Evolutionary conservation across 129 eudicot genomes (phyloP).

Genomic region (Calendula officinalis): DNA sequence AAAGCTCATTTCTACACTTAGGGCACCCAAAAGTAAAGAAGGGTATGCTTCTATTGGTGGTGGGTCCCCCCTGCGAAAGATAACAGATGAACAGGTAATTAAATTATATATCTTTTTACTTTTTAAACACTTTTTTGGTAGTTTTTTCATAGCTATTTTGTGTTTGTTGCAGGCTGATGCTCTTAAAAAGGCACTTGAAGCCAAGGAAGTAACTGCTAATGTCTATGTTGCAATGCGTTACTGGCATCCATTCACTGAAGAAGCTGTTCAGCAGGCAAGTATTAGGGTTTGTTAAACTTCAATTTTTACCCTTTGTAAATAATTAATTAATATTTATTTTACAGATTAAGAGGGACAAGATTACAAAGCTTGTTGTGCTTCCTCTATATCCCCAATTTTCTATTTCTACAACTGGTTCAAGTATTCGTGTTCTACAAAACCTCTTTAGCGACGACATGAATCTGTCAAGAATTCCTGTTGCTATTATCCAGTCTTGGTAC

Average conservation of each 20-base stretch:
- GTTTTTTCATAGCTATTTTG: background rate
- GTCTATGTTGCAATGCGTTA: slow-evolving; percentile 91
- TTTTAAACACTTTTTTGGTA: background rate
- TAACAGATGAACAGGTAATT: slow-evolving; percentile 81
- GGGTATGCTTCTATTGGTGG: slow-evolving; percentile 94
- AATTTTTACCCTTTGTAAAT: background rate
- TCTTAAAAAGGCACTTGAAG: slow-evolving; percentile 54
- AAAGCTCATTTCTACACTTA: slow-evolving; percentile 52
- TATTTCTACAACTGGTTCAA: slow-evolving; percentile 90
- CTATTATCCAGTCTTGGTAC: slow-evolving; percentile 75
- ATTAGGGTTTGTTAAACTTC: background rate
- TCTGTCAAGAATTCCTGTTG: slow-evolving; percentile 66
- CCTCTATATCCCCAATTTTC: slow-evolving; percentile 92
- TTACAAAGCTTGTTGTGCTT: slow-evolving; percentile 74
- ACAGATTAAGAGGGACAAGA: slow-evolving; percentile 74
- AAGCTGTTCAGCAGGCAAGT: slow-evolving; percentile 76
- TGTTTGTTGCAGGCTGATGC: slow-evolving; percentile 59
- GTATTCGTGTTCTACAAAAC: slow-evolving; percentile 62
- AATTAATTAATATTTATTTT: background rate
- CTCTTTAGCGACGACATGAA: slow-evolving; percentile 57
- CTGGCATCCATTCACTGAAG: slow-evolving; percentile 91
- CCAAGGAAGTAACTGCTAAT: slow-evolving; percentile 55
- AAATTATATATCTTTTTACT: background rate
- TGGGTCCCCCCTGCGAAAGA: slow-evolving; percentile 80
- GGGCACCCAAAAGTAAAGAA: slow-evolving; percentile 79